Conservation (phyloP, 2,329 filamentous ascomycete species). For the Talaromyces marneffei region DNA sequence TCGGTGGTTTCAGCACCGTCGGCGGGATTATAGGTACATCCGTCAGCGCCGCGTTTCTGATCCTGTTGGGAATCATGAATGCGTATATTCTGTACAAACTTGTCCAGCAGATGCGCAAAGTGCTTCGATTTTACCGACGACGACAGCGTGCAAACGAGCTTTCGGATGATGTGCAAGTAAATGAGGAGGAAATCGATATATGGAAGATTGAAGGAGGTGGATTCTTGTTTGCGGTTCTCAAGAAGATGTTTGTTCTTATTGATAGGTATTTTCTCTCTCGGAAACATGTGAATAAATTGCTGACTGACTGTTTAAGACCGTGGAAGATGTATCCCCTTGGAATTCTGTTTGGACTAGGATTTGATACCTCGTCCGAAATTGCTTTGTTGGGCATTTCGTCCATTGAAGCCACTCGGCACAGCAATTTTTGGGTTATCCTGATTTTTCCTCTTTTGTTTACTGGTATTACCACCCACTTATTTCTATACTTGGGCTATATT, state of each 20-base stretch:
- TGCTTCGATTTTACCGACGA: conserved; percentile 42
- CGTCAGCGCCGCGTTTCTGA: conserved; percentile 75
- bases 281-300: not conserved
- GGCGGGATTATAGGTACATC: conserved; percentile 87
- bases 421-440: conserved; percentile 87
- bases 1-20: conserved; percentile 70
- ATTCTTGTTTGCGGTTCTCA: conserved; percentile 64
- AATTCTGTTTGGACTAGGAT: conserved; percentile 82
- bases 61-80: conserved; percentile 78
- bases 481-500: not conserved
- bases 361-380: conserved; percentile 93
- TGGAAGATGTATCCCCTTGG: conserved; percentile 98
- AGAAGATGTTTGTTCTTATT: conserved; percentile 68
- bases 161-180: conserved; percentile 43
- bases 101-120: conserved; percentile 58
- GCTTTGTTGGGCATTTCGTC: conserved; percentile 85
- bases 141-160: conserved; percentile 30
- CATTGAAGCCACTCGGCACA: conserved; percentile 78
- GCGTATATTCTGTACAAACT: conserved; percentile 78
- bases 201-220: conserved; percentile 72
- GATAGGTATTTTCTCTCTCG: conserved; percentile 37
- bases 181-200: conserved; percentile 45
- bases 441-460: conserved; percentile 90
- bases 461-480: conserved; percentile 42
- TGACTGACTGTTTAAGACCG: conserved; percentile 24